Percentiles rank a stretch among this genome's conserved stretches.
Evolutionary conservation across 2,329 filamentous ascomycete species (phyloP).

Genomic region (Apiospora phragmitis): DNA sequence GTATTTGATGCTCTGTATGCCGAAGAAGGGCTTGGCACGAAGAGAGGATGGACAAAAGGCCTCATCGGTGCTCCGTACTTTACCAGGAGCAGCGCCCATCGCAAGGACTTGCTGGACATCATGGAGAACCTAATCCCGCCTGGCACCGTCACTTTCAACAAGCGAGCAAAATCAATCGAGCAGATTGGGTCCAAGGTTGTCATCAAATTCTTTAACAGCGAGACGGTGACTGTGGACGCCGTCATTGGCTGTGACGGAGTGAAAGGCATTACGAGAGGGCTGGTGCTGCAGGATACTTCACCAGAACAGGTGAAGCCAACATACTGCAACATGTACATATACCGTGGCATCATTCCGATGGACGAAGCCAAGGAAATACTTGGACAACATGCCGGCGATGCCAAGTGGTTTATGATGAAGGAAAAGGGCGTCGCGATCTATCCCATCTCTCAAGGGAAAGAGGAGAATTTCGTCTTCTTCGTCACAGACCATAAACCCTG

Average conservation of each 20-base stretch:
- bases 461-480: constrained; percentile 29
- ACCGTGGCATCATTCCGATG: constrained; percentile 32
- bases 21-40: constrained; percentile 40
- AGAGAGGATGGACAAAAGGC: constrained; percentile 36
- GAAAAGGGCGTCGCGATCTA: constrained; percentile 24
- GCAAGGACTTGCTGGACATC: constrained; percentile 42
- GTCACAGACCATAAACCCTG: constrained; percentile 20
- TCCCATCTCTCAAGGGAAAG: constrained; percentile 27
- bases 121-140: constrained; percentile 35
- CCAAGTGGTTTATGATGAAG: constrained; percentile 29
- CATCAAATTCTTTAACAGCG: constrained; percentile 25
- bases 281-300: constrained; percentile 23
- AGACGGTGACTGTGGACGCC: constrained; percentile 20
- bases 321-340: constrained; percentile 31
- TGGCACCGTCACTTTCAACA: constrained; percentile 26
- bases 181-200: constrained; percentile 23
- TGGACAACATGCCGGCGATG: constrained; percentile 28
- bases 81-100: constrained; percentile 40
- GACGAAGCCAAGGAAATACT: constrained; percentile 25
- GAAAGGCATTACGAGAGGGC: constrained; percentile 25
- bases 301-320: constrained; percentile 28
- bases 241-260: constrained; percentile 30
- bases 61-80: constrained; percentile 38
- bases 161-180: constrained; percentile 24
- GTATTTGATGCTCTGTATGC: constrained; percentile 42